These are phyloP conservation scores for Aquilaria sinensis DNA, from an alignment of 345 rosid genomes.

Conservation along the genomic window DNA sequence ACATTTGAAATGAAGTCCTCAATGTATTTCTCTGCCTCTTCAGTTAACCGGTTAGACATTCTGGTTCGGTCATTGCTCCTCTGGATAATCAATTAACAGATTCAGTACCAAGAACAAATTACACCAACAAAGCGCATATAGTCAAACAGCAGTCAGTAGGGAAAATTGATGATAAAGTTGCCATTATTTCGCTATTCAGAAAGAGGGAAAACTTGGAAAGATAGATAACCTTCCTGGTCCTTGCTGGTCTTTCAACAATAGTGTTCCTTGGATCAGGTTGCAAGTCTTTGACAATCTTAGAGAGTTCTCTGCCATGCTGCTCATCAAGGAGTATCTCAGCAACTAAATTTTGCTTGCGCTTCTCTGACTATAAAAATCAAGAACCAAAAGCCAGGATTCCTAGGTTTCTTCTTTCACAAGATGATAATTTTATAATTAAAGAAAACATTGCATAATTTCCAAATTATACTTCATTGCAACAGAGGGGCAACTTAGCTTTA, in stretches of 20 bases:
- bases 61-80: slow-evolving; percentile 71
- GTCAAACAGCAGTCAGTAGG: not conserved
- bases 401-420: not conserved
- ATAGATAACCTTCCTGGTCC: slow-evolving; percentile 44
- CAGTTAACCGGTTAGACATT: slow-evolving; percentile 67
- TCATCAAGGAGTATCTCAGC: slow-evolving; percentile 68
- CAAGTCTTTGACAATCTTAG: slow-evolving; percentile 53
- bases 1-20: slow-evolving; percentile 85
- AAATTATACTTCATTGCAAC: no score
- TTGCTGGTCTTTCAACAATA: slow-evolving; percentile 32
- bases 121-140: not conserved
- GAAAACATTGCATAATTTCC: not conserved
- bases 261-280: slow-evolving; percentile 41
- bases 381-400: slow-evolving; percentile 12
- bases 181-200: no score
- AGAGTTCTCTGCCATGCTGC: slow-evolving; percentile 55
- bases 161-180: not conserved
- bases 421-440: not conserved
- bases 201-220: no score
- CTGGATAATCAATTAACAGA: slow-evolving; percentile 25
- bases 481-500: no score
- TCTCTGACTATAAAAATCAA: slow-evolving; percentile 58
- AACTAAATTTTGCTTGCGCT: slow-evolving; percentile 61
- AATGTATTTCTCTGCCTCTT: slow-evolving; percentile 83
- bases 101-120: no score